Percentiles rank a stretch among this genome's conserved stretches.
These are phyloP conservation scores for Cladosporium phlei DNA, from an alignment of 2,329 filamentous ascomycete genomes.

Conservation along the genomic window DNA sequence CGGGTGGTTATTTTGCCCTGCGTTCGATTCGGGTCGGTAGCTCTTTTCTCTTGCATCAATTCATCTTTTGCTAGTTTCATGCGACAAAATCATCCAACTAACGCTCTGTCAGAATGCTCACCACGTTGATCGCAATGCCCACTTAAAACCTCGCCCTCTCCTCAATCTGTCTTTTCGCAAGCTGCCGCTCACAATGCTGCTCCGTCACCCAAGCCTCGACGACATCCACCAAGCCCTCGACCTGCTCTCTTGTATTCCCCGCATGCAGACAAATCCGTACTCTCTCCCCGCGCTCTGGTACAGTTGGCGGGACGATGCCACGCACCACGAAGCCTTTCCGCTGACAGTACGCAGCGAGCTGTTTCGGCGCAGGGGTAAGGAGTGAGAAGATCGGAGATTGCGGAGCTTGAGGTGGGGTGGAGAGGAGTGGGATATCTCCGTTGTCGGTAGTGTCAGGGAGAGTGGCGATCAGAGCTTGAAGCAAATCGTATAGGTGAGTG, in stretches of 20 bases:
- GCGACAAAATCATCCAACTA: no score
- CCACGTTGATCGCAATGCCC: no score
- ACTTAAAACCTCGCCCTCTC: background rate
- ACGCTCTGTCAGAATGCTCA: no score
- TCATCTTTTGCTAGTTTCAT: no score
- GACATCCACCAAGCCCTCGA: slow-evolving; percentile 49
- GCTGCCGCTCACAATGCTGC: background rate
- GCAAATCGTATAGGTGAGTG: slow-evolving; percentile 39
- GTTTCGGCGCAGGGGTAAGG: slow-evolving; percentile 54
- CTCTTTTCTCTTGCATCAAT: no score
- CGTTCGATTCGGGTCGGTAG: no score
- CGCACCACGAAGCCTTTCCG: slow-evolving; percentile 55
- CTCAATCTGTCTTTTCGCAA: background rate
- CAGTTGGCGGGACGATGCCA: slow-evolving; percentile 64
- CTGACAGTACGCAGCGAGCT: slow-evolving; percentile 58
- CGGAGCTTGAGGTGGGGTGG: slow-evolving; percentile 35
- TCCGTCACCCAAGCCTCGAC: slow-evolving; percentile 47
- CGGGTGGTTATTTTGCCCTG: no score
- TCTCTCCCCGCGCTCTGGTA: slow-evolving; percentile 58
- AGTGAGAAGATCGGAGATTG: slow-evolving; percentile 62
- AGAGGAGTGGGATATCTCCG: slow-evolving; percentile 31
- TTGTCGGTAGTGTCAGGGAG: slow-evolving; percentile 21
- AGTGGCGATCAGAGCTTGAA: slow-evolving; percentile 35
- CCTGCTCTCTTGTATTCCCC: slow-evolving; percentile 55
- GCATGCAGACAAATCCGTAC: slow-evolving; percentile 66